phyloP scores from a whole-genome alignment of 179 eudicot species.

The Corrigiola litoralis region DNA sequence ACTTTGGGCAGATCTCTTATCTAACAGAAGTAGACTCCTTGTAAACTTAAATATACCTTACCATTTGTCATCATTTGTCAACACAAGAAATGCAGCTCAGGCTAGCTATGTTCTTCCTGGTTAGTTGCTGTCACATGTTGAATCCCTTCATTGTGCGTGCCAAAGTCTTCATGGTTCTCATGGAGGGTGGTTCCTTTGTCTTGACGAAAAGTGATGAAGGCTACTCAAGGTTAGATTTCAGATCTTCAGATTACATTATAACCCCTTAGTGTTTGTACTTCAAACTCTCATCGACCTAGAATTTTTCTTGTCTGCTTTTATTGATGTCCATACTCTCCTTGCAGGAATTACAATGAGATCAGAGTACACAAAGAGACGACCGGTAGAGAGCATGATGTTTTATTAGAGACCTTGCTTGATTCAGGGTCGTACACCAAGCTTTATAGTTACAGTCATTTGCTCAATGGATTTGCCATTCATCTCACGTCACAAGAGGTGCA shows the following conservation, averaged over 20 bases:
- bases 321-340: conserved; percentile 4
- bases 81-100: conserved; percentile 21
- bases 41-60: not conserved
- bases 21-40: too few species aligned
- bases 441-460: conserved; percentile 65
- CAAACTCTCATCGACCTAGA: not conserved
- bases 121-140: conserved; percentile 24
- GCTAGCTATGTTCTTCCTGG: conserved; percentile 13
- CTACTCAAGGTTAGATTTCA: conserved; percentile 21
- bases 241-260: not conserved
- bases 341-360: conserved; percentile 35
- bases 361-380: conserved; percentile 38
- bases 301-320: not conserved
- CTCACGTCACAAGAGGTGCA: conserved; percentile 42
- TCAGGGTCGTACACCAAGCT: conserved; percentile 55
- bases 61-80: not conserved
- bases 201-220: conserved; percentile 17
- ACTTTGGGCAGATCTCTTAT: not conserved
- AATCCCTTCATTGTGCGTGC: conserved; percentile 26
- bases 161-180: conserved; percentile 52
- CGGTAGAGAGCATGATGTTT: conserved; percentile 46
- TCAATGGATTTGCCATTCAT: conserved; percentile 68
- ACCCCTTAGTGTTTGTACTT: not conserved
- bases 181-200: conserved; percentile 48
- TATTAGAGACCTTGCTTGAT: conserved; percentile 47